Conservation (phyloP, 1,284 basidiomycete species). For the Rhizoctonia solani region DNA sequence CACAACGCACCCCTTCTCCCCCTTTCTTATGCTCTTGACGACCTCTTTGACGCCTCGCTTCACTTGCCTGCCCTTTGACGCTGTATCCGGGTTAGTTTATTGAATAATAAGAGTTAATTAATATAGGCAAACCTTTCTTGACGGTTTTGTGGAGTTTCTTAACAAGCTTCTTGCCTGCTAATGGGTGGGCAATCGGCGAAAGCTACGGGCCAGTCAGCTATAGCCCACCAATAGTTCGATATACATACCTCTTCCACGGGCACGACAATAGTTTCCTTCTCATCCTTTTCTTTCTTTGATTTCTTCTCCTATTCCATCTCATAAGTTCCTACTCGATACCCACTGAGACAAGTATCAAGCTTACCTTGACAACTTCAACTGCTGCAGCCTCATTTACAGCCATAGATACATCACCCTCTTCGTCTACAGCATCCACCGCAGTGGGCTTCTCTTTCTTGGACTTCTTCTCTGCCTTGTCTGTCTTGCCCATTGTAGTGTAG, state of each 20-base stretch:
- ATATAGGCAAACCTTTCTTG: conserved; percentile 69
- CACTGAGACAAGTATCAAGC: not conserved
- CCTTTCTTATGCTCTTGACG: conserved; percentile 93
- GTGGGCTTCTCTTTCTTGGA: conserved; percentile 46
- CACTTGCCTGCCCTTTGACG: conserved; percentile 88
- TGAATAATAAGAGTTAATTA: conserved; percentile 29
- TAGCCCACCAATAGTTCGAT: no score
- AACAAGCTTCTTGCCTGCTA: conserved; percentile 87
- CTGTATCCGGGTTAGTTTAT: conserved; percentile 50
- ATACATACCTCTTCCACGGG: conserved; percentile 66
- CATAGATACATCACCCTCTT: conserved; percentile 40
- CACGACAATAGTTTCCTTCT: conserved; percentile 65
- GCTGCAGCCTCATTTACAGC: conserved; percentile 36
- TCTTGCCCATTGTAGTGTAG: conserved; percentile 58
- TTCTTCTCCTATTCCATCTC: conserved; percentile 39
- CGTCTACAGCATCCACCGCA: conserved; percentile 42
- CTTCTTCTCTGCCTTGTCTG: conserved; percentile 68
- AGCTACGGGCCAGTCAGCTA: conserved; percentile 49
- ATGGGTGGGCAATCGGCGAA: conserved; percentile 85
- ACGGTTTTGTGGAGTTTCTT: conserved; percentile 94
- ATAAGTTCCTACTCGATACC: not conserved
- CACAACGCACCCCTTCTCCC: conserved; percentile 81
- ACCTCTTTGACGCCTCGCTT: conserved; percentile 97
- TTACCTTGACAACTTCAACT: conserved; percentile 40
- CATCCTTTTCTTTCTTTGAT: conserved; percentile 46